Evolutionary conservation across 2,329 filamentous ascomycete species (phyloP).

Genomic region (Colletotrichum tabaci): DNA sequence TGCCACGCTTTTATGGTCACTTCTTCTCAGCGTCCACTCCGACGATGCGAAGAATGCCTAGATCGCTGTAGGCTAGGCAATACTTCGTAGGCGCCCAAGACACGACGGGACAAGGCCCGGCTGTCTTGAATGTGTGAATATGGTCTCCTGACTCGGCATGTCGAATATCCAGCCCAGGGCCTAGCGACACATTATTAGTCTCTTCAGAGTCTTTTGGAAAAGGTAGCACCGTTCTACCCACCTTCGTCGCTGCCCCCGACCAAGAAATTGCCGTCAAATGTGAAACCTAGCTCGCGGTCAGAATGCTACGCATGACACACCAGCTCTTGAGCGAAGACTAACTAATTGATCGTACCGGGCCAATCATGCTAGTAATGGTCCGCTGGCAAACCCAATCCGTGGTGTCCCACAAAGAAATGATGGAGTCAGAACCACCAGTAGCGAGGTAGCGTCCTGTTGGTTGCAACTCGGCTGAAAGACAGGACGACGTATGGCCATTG

Average conservation of each 20-base stretch:
- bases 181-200: constrained; percentile 49
- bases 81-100: constrained; percentile 85
- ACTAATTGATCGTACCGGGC: constrained; percentile 79
- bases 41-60: constrained; percentile 78
- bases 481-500: constrained; percentile 81
- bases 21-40: constrained; percentile 68
- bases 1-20: constrained; percentile 40
- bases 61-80: constrained; percentile 80
- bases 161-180: constrained; percentile 76
- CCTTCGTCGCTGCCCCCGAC: constrained; percentile 83
- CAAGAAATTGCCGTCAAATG: constrained; percentile 83
- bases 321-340: constrained; percentile 47
- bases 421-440: constrained; percentile 81
- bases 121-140: constrained; percentile 80
- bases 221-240: constrained; percentile 47
- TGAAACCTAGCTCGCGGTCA: constrained; percentile 70
- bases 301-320: background rate
- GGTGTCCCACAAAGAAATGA: constrained; percentile 85
- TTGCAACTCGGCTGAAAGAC: constrained; percentile 77
- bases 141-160: constrained; percentile 83
- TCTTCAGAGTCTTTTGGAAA: background rate
- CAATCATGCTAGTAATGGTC: constrained; percentile 78
- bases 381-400: constrained; percentile 82
- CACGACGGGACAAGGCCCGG: constrained; percentile 75
- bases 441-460: constrained; percentile 81